Evolutionary conservation across 2,329 filamentous ascomycete genomes (phyloP).

Genomic region (Ophiobolus disseminans): DNA sequence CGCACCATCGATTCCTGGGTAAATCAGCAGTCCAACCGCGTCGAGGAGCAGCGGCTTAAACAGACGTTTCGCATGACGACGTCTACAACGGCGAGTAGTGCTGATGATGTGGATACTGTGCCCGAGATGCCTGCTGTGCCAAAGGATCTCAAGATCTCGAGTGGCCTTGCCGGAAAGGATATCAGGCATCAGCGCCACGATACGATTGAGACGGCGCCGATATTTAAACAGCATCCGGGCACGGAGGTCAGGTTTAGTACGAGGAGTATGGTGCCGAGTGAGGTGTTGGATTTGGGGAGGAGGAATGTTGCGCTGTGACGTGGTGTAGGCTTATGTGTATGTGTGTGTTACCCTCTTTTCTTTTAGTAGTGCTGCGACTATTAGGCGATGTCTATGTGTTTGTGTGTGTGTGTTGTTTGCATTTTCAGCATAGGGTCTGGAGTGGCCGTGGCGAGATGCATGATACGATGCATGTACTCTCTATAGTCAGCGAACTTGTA

Average conservation of each 20-base stretch:
- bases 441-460: no score
- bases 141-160: slow-evolving; percentile 19
- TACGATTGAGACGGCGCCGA: slow-evolving; percentile 47
- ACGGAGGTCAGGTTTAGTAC: slow-evolving; percentile 50
- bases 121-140: slow-evolving; percentile 43
- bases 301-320: slow-evolving; percentile 27
- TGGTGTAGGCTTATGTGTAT: no score
- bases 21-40: slow-evolving; percentile 47
- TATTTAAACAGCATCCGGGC: slow-evolving; percentile 50
- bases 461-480: not conserved
- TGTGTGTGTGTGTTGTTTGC: no score
- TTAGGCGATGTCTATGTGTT: no score
- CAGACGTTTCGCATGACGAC: slow-evolving; percentile 44
- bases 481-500: not conserved
- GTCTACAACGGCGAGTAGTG: slow-evolving; percentile 28
- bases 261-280: slow-evolving; percentile 46
- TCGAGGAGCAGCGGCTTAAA: slow-evolving; percentile 46
- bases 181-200: slow-evolving; percentile 45
- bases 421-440: no score
- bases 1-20: slow-evolving; percentile 53
- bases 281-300: slow-evolving; percentile 45
- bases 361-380: no score
- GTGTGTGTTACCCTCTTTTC: no score
- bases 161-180: slow-evolving; percentile 39
- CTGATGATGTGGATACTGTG: slow-evolving; percentile 28